Percentiles rank a stretch among this genome's conserved stretches.
Evolutionary conservation across 1,284 basidiomycete species (phyloP).

Genomic region (Cryptococcus sp.): DNA sequence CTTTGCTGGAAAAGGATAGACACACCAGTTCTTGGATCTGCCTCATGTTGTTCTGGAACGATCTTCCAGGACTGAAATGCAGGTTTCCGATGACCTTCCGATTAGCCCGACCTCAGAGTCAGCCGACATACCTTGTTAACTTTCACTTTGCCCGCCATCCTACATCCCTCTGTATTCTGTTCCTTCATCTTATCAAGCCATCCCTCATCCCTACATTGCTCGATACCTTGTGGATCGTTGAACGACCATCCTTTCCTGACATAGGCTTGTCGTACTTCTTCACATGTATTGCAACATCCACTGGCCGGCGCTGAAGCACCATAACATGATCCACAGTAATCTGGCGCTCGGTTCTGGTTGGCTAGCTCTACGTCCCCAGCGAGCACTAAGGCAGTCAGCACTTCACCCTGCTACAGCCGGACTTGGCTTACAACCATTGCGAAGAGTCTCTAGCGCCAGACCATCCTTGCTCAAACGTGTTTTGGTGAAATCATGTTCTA

Average conservation of each 20-base stretch:
- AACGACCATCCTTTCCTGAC: conserved; percentile 94
- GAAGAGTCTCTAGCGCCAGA: conserved; percentile 53
- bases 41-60: conserved; percentile 81
- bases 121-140: conserved; percentile 79
- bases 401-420: not conserved
- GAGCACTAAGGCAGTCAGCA: conserved; percentile 52
- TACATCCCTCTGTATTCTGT: conserved; percentile 91
- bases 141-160: conserved; percentile 80
- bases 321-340: conserved; percentile 95
- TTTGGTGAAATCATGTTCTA: conserved; percentile 85
- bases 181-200: conserved; percentile 93
- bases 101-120: not conserved
- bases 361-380: conserved; percentile 80
- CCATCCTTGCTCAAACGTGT: conserved; percentile 68
- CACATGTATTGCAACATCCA: conserved; percentile 95
- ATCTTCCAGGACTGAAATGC: conserved; percentile 75
- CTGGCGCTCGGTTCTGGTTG: conserved; percentile 58
- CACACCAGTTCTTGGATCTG: conserved; percentile 79
- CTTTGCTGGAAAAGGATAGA: not conserved
- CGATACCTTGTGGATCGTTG: conserved; percentile 79
- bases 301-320: conserved; percentile 75
- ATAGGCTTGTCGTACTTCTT: conserved; percentile 89
- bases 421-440: conserved; percentile 26
- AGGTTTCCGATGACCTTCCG: conserved; percentile 67
- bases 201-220: conserved; percentile 92